Conservation (phyloP, 805 yeast species). For the Cyberlindnera americana region DNA sequence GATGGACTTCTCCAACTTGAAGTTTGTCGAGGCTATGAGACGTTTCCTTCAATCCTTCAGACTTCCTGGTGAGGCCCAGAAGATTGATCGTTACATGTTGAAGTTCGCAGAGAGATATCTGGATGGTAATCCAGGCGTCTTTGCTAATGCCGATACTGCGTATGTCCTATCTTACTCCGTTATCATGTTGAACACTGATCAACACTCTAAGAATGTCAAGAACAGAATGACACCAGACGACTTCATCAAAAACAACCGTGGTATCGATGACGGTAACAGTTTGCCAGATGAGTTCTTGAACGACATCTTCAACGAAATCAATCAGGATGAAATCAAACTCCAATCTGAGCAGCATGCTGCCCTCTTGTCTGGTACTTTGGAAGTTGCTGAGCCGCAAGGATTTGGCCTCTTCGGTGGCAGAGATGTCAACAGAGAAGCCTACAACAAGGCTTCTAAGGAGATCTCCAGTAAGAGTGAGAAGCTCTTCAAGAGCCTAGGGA, state of each 20-base stretch:
- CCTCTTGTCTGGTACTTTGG: conserved; percentile 60
- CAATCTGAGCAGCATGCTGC: conserved; percentile 95
- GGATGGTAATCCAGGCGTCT: conserved; percentile 82
- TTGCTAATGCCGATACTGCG: conserved; percentile 91
- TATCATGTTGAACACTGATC: conserved; percentile 90
- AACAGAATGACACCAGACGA: conserved; percentile 85
- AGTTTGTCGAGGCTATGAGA: conserved; percentile 85
- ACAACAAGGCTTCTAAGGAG: conserved; percentile 87
- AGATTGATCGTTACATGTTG: conserved; percentile 93
- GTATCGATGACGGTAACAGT: conserved; percentile 88
- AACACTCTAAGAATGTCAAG: conserved; percentile 83
- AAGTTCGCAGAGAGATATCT: conserved; percentile 93
- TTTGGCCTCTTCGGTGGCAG: conserved; percentile 65
- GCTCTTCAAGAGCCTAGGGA: conserved; percentile 65
- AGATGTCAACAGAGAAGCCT: conserved; percentile 76
- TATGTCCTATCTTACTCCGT: conserved; percentile 90
- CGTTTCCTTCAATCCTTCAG: conserved; percentile 82
- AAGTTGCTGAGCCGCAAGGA: conserved; percentile 34
- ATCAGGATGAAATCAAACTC: conserved; percentile 78
- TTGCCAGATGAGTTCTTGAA: conserved; percentile 70
- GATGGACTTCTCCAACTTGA: conserved; percentile 66
- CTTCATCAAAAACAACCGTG: conserved; percentile 81
- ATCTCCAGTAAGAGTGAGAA: conserved; percentile 87
- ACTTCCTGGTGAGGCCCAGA: conserved; percentile 97
- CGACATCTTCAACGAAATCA: conserved; percentile 74